Evolutionary conservation across 169 alveolate species (phyloP).

Genomic region (Babesia microti): DNA sequence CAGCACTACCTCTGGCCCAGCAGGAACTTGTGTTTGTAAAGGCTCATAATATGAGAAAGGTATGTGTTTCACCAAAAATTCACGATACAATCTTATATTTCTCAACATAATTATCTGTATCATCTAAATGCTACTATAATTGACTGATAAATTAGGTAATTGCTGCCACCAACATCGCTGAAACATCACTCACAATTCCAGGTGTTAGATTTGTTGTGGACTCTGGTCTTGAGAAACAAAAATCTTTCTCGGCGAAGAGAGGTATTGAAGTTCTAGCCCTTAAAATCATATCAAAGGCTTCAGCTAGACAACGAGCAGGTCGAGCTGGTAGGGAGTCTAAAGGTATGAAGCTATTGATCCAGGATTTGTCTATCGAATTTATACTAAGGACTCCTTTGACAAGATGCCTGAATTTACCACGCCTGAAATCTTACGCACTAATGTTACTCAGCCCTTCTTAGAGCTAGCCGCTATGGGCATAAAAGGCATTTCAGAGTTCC

Average conservation of each 20-base stretch:
- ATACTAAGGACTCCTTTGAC: constrained; percentile 72
- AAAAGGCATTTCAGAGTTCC: constrained; percentile 64
- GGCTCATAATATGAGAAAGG: constrained; percentile 70
- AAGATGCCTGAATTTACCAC: constrained; percentile 52
- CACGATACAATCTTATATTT: too few relatives aligned
- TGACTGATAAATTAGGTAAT: constrained; percentile 62
- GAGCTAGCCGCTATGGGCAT: constrained; percentile 79
- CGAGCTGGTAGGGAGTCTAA: constrained; percentile 86
- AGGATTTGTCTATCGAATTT: constrained; percentile 86
- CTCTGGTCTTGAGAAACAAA: constrained; percentile 80
- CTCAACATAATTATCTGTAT: too few relatives aligned
- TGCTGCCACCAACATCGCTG: constrained; percentile 89
- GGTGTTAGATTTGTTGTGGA: constrained; percentile 84
- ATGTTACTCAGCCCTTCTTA: constrained; percentile 74
- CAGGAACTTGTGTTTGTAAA: constrained; percentile 88
- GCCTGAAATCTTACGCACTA: constrained; percentile 84
- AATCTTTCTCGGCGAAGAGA: constrained; percentile 63
- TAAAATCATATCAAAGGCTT: constrained; percentile 76
- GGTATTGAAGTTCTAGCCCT: constrained; percentile 74
- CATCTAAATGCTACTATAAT: constrained; percentile 66
- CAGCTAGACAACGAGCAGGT: constrained; percentile 89
- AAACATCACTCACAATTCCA: constrained; percentile 93
- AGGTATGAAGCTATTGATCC: constrained; percentile 29
- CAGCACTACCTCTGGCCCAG: constrained; percentile 87
- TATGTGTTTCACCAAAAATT: too few relatives aligned